phyloP scores from a whole-genome alignment of 2,329 filamentous ascomycete genomes.

The Meredithiella fracta region DNA sequence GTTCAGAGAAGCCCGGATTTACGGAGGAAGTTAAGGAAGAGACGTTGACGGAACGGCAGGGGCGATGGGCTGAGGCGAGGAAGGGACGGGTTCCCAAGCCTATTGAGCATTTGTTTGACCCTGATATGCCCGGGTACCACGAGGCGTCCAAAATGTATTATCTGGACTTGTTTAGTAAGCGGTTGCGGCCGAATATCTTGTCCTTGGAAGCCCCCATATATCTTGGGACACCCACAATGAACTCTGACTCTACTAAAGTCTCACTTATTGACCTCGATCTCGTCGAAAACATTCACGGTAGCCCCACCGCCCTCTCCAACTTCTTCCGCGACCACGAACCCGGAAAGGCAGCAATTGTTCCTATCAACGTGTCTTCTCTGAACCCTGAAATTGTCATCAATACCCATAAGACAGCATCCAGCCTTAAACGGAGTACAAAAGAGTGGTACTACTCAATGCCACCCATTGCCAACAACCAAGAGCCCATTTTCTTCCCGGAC shows the following conservation, averaged over 20 bases:
- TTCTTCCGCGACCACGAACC: background rate
- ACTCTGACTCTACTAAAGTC: constrained; percentile 36
- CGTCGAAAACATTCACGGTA: constrained; percentile 28
- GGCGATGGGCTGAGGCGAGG: background rate
- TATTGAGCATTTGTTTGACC: constrained; percentile 49
- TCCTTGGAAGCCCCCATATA: constrained; percentile 20
- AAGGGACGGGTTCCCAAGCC: constrained; percentile 32
- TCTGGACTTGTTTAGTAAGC: constrained; percentile 17
- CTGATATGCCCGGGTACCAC: constrained; percentile 47
- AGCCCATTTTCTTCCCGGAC: background rate
- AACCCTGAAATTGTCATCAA: background rate
- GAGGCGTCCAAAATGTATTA: constrained; percentile 48
- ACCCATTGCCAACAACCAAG: background rate
- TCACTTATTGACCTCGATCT: constrained; percentile 49
- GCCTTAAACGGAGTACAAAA: background rate
- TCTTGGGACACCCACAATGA: constrained; percentile 31
- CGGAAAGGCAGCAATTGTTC: too few species aligned
- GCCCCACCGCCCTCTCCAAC: background rate
- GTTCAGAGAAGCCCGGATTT: too few species aligned
- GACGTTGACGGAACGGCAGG: background rate
- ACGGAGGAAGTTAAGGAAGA: too few species aligned
- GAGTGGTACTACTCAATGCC: background rate
- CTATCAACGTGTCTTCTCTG: too few species aligned
- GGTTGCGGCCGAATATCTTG: constrained; percentile 22
- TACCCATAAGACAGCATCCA: background rate